These are phyloP conservation scores for Penicillium soppii DNA, from an alignment of 495 filamentous ascomycete species.

Conservation along the genomic window DNA sequence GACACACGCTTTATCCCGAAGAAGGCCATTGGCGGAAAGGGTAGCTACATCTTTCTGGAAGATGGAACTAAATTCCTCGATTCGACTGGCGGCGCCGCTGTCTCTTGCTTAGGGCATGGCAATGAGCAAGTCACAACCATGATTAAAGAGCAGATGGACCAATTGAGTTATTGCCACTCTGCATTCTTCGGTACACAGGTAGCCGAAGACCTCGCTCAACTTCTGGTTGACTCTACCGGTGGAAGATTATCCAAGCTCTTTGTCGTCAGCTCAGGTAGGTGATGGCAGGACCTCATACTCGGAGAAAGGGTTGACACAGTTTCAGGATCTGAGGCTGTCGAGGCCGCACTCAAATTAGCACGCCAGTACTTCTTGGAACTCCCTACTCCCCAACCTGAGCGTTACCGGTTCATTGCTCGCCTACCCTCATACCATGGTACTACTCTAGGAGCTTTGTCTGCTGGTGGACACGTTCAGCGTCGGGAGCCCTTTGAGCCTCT, in stretches of 20 bases:
- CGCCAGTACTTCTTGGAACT: conserved; percentile 62
- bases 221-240: conserved; percentile 47
- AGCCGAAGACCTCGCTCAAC: conserved; percentile 43
- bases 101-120: conserved; percentile 51
- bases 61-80: conserved; percentile 66
- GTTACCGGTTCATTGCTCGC: conserved; percentile 63
- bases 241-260: conserved; percentile 45
- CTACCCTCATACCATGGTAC: conserved; percentile 74
- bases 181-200: conserved; percentile 50
- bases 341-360: conserved; percentile 65
- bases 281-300: too few relatives aligned
- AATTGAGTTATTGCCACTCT: conserved; percentile 54
- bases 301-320: neutral
- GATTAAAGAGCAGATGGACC: conserved; percentile 48
- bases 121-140: conserved; percentile 44
- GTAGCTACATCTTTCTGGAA: conserved; percentile 49
- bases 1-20: conserved; percentile 40
- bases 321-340: conserved; percentile 68
- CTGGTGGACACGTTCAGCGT: conserved; percentile 62
- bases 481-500: conserved; percentile 67
- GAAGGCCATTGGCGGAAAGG: conserved; percentile 41
- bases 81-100: conserved; percentile 53
- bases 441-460: conserved; percentile 64
- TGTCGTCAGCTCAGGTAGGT: conserved; percentile 58
- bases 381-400: conserved; percentile 43